Evolutionary conservation across 1,284 basidiomycete genomes (phyloP).

Genomic region (Ustilago curta): DNA sequence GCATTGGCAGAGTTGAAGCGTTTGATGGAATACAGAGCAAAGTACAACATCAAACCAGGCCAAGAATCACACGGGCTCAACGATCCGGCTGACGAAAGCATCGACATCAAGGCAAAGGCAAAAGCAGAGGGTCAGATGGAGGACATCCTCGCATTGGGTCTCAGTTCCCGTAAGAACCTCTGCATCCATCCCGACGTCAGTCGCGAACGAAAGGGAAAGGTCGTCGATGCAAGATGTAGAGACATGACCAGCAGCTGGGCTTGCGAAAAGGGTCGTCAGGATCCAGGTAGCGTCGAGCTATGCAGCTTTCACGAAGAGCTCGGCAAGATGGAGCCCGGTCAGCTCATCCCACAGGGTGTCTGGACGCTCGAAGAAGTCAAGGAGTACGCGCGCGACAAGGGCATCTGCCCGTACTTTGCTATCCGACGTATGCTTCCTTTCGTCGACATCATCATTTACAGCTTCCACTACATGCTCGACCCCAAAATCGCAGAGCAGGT

Average conservation of each 20-base stretch:
- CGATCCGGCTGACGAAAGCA: slow-evolving; percentile 33
- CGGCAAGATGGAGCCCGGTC: slow-evolving; percentile 83
- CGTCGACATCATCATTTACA: slow-evolving; percentile 96
- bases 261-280: slow-evolving; percentile 84
- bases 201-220: slow-evolving; percentile 97
- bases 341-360: slow-evolving; percentile 86
- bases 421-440: slow-evolving; percentile 98
- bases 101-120: slow-evolving; percentile 46
- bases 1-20: slow-evolving; percentile 94
- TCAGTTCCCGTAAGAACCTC: slow-evolving; percentile 95
- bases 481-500: slow-evolving; percentile 99
- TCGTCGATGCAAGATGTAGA: slow-evolving; percentile 95
- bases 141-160: slow-evolving; percentile 86
- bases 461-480: slow-evolving; percentile 98
- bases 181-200: slow-evolving; percentile 96
- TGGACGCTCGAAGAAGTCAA: slow-evolving; percentile 95
- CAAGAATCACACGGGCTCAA: slow-evolving; percentile 78
- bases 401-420: slow-evolving; percentile 94
- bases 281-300: slow-evolving; percentile 91
- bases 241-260: slow-evolving; percentile 90
- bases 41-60: slow-evolving; percentile 72
- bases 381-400: slow-evolving; percentile 85
- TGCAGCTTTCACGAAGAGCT: slow-evolving; percentile 96
- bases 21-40: slow-evolving; percentile 85
- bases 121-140: slow-evolving; percentile 56